A percentile compares a stretch with the other conserved stretches of the same genome.
These are phyloP conservation scores for Xanthoconium stramineum DNA, from an alignment of 768 basidiomycete species.

Conservation along the genomic window DNA sequence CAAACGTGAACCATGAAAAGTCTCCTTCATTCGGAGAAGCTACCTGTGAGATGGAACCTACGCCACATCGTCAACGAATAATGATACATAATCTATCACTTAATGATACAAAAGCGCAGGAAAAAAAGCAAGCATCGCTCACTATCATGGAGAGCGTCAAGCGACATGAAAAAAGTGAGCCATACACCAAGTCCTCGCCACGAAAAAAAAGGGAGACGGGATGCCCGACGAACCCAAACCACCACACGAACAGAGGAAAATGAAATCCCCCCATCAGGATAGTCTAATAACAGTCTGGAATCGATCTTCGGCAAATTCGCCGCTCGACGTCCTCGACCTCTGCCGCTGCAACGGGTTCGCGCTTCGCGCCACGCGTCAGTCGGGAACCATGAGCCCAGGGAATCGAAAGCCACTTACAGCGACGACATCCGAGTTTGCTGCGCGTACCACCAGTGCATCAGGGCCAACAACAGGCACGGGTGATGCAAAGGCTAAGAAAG, in stretches of 20 bases:
- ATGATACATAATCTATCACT: slow-evolving; percentile 26
- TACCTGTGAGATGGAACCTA: no score
- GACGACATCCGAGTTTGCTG: slow-evolving; percentile 3
- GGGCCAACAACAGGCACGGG: slow-evolving; percentile 22
- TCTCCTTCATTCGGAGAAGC: no score
- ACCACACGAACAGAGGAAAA: no score
- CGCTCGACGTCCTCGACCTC: slow-evolving; percentile 8
- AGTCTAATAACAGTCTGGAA: background rate
- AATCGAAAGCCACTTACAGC: slow-evolving; percentile 10
- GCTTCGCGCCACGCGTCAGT: slow-evolving; percentile 9
- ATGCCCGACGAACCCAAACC: no score
- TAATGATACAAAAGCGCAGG: slow-evolving; percentile 15
- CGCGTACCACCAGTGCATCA: background rate
- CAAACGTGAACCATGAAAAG: no score
- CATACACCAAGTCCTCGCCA: background rate
- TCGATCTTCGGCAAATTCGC: slow-evolving; percentile 11
- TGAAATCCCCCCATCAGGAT: no score
- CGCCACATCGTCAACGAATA: slow-evolving; percentile 7
- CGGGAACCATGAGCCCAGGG: background rate
- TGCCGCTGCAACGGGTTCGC: slow-evolving; percentile 7
- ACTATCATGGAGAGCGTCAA: background rate
- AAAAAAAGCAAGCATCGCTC: no score
- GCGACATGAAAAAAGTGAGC: background rate
- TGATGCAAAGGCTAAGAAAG: slow-evolving; percentile 26
- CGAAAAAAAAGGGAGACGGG: background rate